These are phyloP conservation scores for Golovinomyces cichoracearum DNA, from an alignment of 2,329 filamentous ascomycete species.

Conservation along the genomic window DNA sequence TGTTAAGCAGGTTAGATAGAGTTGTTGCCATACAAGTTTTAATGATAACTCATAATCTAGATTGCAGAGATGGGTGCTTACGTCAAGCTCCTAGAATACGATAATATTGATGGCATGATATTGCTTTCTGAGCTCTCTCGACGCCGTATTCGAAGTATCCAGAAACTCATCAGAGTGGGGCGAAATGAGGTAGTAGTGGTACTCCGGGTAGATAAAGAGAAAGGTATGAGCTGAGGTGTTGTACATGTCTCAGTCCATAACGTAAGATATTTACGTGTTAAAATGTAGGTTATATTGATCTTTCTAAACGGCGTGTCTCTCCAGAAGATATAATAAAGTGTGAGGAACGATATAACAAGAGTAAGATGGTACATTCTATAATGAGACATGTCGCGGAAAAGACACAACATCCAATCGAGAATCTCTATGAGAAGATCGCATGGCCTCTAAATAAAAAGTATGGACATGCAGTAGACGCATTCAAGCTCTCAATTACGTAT, in stretches of 20 bases:
- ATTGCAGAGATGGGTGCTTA: conserved; percentile 99
- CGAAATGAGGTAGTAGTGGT: conserved; percentile 97
- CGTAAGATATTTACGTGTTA: background rate
- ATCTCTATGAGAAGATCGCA: conserved; percentile 74
- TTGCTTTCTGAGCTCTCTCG: conserved; percentile 89
- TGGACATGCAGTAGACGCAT: conserved; percentile 86
- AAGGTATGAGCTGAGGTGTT: conserved; percentile 28
- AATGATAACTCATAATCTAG: conserved; percentile 19
- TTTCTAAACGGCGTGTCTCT: conserved; percentile 93
- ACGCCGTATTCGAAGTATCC: conserved; percentile 93
- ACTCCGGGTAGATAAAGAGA: conserved; percentile 96
- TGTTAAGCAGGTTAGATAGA: conserved; percentile 59
- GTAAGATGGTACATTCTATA: conserved; percentile 97
- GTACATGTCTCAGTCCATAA: background rate
- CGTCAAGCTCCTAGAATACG: conserved; percentile 97
- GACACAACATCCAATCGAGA: conserved; percentile 79
- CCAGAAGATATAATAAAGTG: conserved; percentile 96
- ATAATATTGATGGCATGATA: conserved; percentile 99
- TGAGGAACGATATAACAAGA: conserved; percentile 98
- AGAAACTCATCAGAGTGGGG: conserved; percentile 94
- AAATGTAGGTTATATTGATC: conserved; percentile 62
- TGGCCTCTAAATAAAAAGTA: conserved; percentile 98
- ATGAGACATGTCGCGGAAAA: conserved; percentile 98
- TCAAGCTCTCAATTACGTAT: conserved; percentile 96
- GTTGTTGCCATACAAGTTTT: background rate